Conservation (phyloP, 371 early-diverging fungal genomes). For the Umbelopsis sp. region DNA sequence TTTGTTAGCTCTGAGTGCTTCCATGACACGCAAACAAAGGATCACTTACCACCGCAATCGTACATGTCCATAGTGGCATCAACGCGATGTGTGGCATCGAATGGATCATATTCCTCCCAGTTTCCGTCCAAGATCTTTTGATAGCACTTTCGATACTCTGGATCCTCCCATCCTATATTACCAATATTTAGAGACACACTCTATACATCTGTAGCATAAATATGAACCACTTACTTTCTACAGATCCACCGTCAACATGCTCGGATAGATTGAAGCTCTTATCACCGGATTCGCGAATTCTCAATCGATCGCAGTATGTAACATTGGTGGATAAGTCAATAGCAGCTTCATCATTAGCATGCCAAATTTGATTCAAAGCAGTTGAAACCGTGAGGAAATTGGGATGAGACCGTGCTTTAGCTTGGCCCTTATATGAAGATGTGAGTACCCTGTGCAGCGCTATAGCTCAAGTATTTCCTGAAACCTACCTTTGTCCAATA, state of each 20-base stretch:
- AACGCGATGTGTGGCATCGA: slow-evolving; percentile 45
- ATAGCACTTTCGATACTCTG: slow-evolving; percentile 33
- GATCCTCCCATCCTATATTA: slow-evolving; percentile 35
- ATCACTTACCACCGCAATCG: slow-evolving; percentile 18
- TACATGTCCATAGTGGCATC: slow-evolving; percentile 45
- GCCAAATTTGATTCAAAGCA: slow-evolving; percentile 44
- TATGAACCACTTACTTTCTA: slow-evolving; percentile 25
- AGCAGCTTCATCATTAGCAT: slow-evolving; percentile 24
- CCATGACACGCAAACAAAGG: neutral
- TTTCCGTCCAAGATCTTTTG: slow-evolving; percentile 31
- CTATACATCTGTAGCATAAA: neutral
- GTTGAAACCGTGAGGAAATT: slow-evolving; percentile 31
- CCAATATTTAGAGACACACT: neutral
- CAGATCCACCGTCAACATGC: slow-evolving; percentile 44
- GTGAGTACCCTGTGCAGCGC: too few species aligned
- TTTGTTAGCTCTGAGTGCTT: neutral
- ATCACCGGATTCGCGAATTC: slow-evolving; percentile 39
- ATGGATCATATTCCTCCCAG: slow-evolving; percentile 43
- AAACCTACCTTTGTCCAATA: slow-evolving; percentile 34
- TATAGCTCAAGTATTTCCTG: neutral
- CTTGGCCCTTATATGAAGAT: slow-evolving; percentile 24
- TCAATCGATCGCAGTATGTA: slow-evolving; percentile 43
- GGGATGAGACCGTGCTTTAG: slow-evolving; percentile 34
- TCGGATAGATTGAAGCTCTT: slow-evolving; percentile 36
- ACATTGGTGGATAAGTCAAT: slow-evolving; percentile 43